A percentile compares a stretch with the other conserved stretches of the same genome.
phyloP scores from a whole-genome alignment of 1,284 basidiomycete genomes.

The Ustilago xerochloae region DNA sequence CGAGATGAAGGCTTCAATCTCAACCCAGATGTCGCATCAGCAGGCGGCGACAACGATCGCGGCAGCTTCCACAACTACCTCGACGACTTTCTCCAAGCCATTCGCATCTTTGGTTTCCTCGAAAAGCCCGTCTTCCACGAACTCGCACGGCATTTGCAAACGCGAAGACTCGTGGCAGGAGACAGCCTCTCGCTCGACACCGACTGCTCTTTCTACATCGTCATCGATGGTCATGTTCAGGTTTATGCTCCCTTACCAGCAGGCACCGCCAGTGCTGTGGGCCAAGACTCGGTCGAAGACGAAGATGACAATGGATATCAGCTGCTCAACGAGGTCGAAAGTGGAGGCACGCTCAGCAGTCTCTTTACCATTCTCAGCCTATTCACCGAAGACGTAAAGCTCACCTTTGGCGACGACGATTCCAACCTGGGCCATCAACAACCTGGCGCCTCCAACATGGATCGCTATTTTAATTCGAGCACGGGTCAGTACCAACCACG shows the following conservation, averaged over 20 bases:
- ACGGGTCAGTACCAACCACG: neutral
- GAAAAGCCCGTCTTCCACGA: slow-evolving; percentile 68
- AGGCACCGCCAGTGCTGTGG: slow-evolving; percentile 14
- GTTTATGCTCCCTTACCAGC: slow-evolving; percentile 63
- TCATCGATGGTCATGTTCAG: slow-evolving; percentile 66
- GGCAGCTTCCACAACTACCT: slow-evolving; percentile 66
- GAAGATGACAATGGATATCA: slow-evolving; percentile 64
- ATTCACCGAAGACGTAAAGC: slow-evolving; percentile 96
- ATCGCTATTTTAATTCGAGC: slow-evolving; percentile 16
- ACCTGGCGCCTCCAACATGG: slow-evolving; percentile 12
- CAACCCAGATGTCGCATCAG: slow-evolving; percentile 59
- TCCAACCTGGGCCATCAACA: slow-evolving; percentile 15
- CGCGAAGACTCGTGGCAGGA: slow-evolving; percentile 63
- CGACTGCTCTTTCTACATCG: slow-evolving; percentile 67
- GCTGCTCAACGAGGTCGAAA: slow-evolving; percentile 66
- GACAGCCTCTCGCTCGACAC: slow-evolving; percentile 63
- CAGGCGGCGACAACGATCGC: slow-evolving; percentile 54
- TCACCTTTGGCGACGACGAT: slow-evolving; percentile 72
- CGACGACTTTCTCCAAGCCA: slow-evolving; percentile 67
- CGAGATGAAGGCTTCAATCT: slow-evolving; percentile 64
- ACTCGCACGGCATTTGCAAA: slow-evolving; percentile 66
- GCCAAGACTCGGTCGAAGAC: slow-evolving; percentile 38
- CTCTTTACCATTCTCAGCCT: slow-evolving; percentile 93
- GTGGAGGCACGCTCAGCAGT: slow-evolving; percentile 83
- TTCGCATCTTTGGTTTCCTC: slow-evolving; percentile 67